Conservation (phyloP, 768 basidiomycete genomes). For the Chiua virens region DNA sequence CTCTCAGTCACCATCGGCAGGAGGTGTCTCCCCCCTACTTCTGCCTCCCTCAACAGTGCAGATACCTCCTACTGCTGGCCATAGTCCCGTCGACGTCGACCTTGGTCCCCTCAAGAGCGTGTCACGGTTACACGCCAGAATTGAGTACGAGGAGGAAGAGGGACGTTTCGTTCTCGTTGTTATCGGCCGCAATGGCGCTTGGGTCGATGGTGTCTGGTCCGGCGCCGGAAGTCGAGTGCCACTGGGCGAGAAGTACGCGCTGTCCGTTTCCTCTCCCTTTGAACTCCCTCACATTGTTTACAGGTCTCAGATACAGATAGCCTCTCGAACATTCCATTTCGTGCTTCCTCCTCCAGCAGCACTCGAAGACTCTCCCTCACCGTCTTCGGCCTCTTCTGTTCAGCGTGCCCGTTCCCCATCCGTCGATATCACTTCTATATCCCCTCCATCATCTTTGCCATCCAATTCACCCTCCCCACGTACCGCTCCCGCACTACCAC, state of each 20-base stretch:
- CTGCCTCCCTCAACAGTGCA: slow-evolving; percentile 45
- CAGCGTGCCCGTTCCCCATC: slow-evolving; percentile 74
- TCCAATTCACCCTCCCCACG: slow-evolving; percentile 71
- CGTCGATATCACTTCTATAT: slow-evolving; percentile 78
- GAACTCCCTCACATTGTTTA: slow-evolving; percentile 13
- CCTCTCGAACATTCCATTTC: slow-evolving; percentile 95
- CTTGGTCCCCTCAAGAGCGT: slow-evolving; percentile 96
- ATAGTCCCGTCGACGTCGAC: slow-evolving; percentile 75
- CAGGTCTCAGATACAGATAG: slow-evolving; percentile 95
- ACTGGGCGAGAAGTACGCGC: slow-evolving; percentile 73
- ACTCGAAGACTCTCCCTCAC: slow-evolving; percentile 79
- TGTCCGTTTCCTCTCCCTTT: neutral
- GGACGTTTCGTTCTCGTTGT: slow-evolving; percentile 89
- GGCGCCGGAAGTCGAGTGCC: slow-evolving; percentile 86
- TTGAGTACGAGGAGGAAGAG: slow-evolving; percentile 89
- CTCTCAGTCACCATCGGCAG: slow-evolving; percentile 93
- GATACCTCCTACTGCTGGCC: slow-evolving; percentile 36
- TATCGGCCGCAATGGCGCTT: slow-evolving; percentile 95
- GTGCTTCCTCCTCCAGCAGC: slow-evolving; percentile 86
- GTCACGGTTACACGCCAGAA: slow-evolving; percentile 93
- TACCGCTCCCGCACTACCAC: slow-evolving; percentile 41
- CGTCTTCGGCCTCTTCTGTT: slow-evolving; percentile 72
- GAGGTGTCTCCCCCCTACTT: slow-evolving; percentile 68
- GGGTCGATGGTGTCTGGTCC: slow-evolving; percentile 97
- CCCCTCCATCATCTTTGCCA: slow-evolving; percentile 78